These are phyloP conservation scores for Fusarium sp. DNA, from an alignment of 2,329 filamentous ascomycete genomes.

Conservation along the genomic window DNA sequence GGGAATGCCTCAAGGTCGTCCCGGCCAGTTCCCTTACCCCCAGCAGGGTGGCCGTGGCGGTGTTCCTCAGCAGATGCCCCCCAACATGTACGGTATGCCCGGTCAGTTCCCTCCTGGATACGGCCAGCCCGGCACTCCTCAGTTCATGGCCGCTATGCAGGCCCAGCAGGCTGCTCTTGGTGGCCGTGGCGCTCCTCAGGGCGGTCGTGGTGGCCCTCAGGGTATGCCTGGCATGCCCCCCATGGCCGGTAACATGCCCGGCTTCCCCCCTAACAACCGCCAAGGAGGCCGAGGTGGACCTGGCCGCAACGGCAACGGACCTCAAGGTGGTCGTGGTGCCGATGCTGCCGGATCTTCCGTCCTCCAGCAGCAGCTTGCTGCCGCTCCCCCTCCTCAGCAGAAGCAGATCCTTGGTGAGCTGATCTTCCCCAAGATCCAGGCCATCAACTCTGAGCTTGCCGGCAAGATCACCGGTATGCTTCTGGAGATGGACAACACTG, in stretches of 20 bases:
- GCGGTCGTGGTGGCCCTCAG: conserved; percentile 70
- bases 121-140: conserved; percentile 82
- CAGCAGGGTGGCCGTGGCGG: conserved; percentile 91
- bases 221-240: conserved; percentile 80
- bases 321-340: conserved; percentile 62
- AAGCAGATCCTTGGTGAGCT: conserved; percentile 99
- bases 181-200: conserved; percentile 73
- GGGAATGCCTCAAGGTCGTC: conserved; percentile 82
- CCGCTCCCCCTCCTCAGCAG: conserved; percentile 78
- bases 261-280: conserved; percentile 68
- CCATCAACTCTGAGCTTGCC: conserved; percentile 92
- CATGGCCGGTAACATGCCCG: conserved; percentile 65
- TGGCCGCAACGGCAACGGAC: conserved; percentile 59
- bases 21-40: conserved; percentile 88
- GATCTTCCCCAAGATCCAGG: conserved; percentile 98
- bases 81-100: conserved; percentile 85
- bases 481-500: conserved; percentile 97
- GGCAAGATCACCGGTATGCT: conserved; percentile 99
- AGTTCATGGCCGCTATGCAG: conserved; percentile 85
- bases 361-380: conserved; percentile 69
- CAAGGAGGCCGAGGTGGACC: conserved; percentile 63
- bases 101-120: conserved; percentile 85
- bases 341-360: conserved; percentile 52
- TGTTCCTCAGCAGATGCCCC: conserved; percentile 87
- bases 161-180: conserved; percentile 73